Conservation (phyloP, 2,329 filamentous ascomycete genomes). For the Cordyceps cicadae region DNA sequence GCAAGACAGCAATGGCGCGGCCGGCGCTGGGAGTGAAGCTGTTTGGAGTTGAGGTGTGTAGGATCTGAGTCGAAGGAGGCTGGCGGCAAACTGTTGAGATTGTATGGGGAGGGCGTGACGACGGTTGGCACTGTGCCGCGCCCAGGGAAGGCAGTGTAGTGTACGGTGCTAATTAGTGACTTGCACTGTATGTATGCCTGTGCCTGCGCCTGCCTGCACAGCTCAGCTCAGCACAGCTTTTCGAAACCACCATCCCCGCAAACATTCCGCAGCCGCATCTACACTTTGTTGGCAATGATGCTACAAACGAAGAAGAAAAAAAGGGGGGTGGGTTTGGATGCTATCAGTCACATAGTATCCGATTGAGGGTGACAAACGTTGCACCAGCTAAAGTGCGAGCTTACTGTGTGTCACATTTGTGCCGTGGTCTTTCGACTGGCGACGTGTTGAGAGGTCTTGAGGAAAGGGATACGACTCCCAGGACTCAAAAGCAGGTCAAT, state of each 20-base stretch:
- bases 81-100: slow-evolving; percentile 2
- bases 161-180: not conserved
- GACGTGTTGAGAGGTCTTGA: not conserved
- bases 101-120: not conserved
- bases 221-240: not conserved
- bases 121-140: not conserved
- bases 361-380: not conserved
- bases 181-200: not conserved
- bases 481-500: no score
- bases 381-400: not conserved
- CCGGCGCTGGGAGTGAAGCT: slow-evolving; percentile 6
- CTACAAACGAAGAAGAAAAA: not conserved
- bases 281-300: not conserved
- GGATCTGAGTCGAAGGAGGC: slow-evolving; percentile 5
- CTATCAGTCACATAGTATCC: no score
- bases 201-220: no score
- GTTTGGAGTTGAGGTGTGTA: not conserved
- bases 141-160: no score
- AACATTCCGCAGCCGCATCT: not conserved
- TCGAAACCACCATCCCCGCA: not conserved
- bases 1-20: slow-evolving; percentile 7
- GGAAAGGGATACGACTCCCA: no score
- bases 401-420: not conserved
- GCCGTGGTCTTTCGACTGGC: not conserved
- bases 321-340: no score